A percentile compares a stretch with the other conserved stretches of the same genome.
Evolutionary conservation across 2,329 filamentous ascomycete species (phyloP).

Genomic region (Metarhizium guizhouense): DNA sequence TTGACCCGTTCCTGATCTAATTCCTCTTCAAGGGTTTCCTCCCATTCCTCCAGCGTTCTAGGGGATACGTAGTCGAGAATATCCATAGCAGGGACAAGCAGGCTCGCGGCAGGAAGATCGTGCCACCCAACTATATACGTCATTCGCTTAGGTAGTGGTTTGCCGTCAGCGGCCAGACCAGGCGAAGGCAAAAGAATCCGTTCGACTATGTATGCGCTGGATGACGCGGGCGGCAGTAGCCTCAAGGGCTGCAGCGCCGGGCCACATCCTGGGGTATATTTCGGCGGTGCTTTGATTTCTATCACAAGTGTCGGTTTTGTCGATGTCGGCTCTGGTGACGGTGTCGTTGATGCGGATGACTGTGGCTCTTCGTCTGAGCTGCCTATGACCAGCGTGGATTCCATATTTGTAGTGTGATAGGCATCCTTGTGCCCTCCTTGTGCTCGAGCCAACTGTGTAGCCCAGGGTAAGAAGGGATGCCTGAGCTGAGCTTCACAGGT

Average conservation of each 20-base stretch:
- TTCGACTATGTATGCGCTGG: slow-evolving; percentile 48
- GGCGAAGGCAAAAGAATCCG: slow-evolving; percentile 37
- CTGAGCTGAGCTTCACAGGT: neutral
- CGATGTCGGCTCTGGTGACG: neutral
- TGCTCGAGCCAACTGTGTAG: neutral
- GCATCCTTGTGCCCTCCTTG: neutral
- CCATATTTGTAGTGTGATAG: neutral
- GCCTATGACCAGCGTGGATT: neutral
- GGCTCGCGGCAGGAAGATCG: slow-evolving; percentile 39
- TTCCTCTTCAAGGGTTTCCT: slow-evolving; percentile 34
- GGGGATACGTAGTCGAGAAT: slow-evolving; percentile 52
- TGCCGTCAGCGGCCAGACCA: slow-evolving; percentile 22
- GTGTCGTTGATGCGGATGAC: neutral
- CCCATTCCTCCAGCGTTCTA: slow-evolving; percentile 46
- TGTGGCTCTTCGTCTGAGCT: neutral
- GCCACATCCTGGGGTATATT: slow-evolving; percentile 37
- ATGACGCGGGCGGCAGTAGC: slow-evolving; percentile 39
- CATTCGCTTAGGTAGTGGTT: slow-evolving; percentile 32
- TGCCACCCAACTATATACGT: slow-evolving; percentile 47
- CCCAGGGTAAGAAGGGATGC: neutral
- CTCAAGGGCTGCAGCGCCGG: slow-evolving; percentile 37
- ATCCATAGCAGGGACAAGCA: slow-evolving; percentile 35
- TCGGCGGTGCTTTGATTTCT: slow-evolving; percentile 8
- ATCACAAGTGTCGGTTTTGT: neutral
- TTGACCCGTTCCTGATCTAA: slow-evolving; percentile 29